Evolutionary conservation across 257 asterid species (phyloP).

Genomic region (Solanum lignicaule): DNA sequence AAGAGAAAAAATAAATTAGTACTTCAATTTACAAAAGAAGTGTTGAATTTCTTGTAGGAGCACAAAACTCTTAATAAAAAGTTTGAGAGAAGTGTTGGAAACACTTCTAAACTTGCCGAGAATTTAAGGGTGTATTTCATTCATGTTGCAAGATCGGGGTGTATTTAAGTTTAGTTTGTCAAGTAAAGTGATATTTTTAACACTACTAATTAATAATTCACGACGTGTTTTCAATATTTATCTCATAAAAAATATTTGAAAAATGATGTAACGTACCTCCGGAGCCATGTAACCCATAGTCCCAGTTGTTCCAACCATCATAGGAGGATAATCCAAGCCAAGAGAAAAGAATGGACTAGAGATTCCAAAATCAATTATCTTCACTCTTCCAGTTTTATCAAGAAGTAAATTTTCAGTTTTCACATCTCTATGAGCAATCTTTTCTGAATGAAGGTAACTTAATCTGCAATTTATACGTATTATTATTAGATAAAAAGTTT

Average conservation of each 20-base stretch:
- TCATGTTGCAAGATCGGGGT: not conserved
- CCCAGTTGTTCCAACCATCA: not conserved
- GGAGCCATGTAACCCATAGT: constrained; percentile 21
- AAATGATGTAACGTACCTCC: not conserved
- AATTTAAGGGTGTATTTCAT: not conserved
- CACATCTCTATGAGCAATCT: constrained; percentile 20
- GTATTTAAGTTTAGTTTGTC: not conserved
- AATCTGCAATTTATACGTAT: not conserved
- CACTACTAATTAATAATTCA: not conserved
- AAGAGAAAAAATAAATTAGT: not conserved
- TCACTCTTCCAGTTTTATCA: not conserved
- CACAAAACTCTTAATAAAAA: too few species aligned
- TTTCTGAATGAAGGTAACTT: constrained; percentile 12
- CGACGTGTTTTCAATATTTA: too few species aligned
- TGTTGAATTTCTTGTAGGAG: not conserved
- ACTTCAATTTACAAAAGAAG: not conserved
- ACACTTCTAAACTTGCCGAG: not conserved
- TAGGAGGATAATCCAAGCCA: not conserved
- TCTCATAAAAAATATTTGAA: not conserved
- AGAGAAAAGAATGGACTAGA: not conserved
- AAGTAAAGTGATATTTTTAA: not conserved
- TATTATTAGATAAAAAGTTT: not conserved
- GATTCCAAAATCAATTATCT: constrained; percentile 16
- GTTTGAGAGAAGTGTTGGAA: too few species aligned
- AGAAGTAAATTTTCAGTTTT: constrained; percentile 11